phyloP scores from a whole-genome alignment of 2,329 filamentous ascomycete genomes.

The Raffaelea ambrosiae region DNA sequence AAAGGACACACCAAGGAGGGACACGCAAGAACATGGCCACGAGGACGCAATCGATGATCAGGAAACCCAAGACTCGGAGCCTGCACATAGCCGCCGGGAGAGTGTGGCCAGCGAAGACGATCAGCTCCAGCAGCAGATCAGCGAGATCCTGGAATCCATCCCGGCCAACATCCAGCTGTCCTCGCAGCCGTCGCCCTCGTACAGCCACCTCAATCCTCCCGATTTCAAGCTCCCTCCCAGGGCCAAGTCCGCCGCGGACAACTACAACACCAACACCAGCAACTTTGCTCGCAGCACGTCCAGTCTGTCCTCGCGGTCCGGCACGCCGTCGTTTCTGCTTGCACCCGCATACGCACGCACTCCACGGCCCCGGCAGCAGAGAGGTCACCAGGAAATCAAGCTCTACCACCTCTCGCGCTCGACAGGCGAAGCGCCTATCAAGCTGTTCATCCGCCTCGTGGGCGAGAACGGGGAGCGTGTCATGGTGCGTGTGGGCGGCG shows the following conservation, averaged over 20 bases:
- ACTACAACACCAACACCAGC: no score
- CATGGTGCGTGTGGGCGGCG: conserved; percentile 95
- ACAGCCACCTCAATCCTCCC: conserved; percentile 49
- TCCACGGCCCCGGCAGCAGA: conserved; percentile 34
- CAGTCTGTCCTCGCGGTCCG: conserved; percentile 45
- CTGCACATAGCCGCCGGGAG: conserved; percentile 23
- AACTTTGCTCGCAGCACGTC: conserved; percentile 37
- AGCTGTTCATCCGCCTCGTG: conserved; percentile 87
- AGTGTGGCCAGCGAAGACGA: conserved; percentile 45
- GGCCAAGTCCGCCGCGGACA: conserved; percentile 20
- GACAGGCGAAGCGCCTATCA: conserved; percentile 80
- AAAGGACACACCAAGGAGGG: conserved; percentile 29
- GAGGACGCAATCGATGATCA: conserved; percentile 35
- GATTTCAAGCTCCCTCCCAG: conserved; percentile 40
- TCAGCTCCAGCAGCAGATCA: conserved; percentile 71
- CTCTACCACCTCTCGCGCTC: conserved; percentile 85
- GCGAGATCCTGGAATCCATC: conserved; percentile 66
- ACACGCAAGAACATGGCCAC: conserved; percentile 4
- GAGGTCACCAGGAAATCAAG: conserved; percentile 67
- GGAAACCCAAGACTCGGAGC: conserved; percentile 1
- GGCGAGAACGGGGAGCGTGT: conserved; percentile 85
- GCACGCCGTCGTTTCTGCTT: conserved; percentile 60
- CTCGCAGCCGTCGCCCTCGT: conserved; percentile 37
- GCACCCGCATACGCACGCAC: conserved; percentile 50
- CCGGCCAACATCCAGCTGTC: conserved; percentile 72